Conservation (phyloP, 495 filamentous ascomycete genomes). For the Pyrenula massariospora region DNA sequence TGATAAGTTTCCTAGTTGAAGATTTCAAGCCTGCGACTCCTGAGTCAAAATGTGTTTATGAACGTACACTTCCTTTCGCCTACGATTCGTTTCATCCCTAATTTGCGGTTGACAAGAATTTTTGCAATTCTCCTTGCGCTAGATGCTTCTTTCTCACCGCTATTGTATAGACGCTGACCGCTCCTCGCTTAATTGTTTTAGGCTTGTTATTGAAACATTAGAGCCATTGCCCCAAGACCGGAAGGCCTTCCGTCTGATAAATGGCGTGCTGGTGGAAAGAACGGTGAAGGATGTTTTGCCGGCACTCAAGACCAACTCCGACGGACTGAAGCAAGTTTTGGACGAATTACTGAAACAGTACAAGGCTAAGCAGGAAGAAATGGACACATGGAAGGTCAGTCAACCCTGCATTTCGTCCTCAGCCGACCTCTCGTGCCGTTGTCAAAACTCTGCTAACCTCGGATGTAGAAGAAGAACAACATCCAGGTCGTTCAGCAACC, state of each 20-base stretch:
- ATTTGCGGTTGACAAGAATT: not conserved
- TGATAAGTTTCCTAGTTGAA: conserved; percentile 15
- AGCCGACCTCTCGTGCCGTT: conserved; percentile 7
- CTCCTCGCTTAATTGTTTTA: conserved; percentile 18
- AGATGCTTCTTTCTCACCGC: not conserved
- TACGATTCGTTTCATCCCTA: not conserved
- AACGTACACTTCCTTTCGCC: too few species aligned
- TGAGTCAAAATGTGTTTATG: too few species aligned
- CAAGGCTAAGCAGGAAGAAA: conserved; percentile 83
- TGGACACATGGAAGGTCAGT: conserved; percentile 96
- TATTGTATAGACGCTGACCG: not conserved
- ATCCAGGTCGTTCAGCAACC: conserved; percentile 87
- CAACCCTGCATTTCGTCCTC: conserved; percentile 1
- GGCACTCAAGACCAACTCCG: conserved; percentile 83
- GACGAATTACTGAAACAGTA: conserved; percentile 96
- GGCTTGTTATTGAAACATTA: conserved; percentile 91
- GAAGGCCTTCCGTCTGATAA: conserved; percentile 98
- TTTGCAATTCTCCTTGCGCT: not conserved
- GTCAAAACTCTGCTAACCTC: conserved; percentile 3
- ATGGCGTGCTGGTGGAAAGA: conserved; percentile 88
- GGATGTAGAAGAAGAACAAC: conserved; percentile 88
- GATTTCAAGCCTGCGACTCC: not conserved
- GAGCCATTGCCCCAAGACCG: conserved; percentile 71
- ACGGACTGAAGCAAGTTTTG: conserved; percentile 90
- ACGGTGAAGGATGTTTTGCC: conserved; percentile 88